These are phyloP conservation scores for Cephalotrichum gorgonifer DNA, from an alignment of 2,329 filamentous ascomycete species.

Conservation along the genomic window DNA sequence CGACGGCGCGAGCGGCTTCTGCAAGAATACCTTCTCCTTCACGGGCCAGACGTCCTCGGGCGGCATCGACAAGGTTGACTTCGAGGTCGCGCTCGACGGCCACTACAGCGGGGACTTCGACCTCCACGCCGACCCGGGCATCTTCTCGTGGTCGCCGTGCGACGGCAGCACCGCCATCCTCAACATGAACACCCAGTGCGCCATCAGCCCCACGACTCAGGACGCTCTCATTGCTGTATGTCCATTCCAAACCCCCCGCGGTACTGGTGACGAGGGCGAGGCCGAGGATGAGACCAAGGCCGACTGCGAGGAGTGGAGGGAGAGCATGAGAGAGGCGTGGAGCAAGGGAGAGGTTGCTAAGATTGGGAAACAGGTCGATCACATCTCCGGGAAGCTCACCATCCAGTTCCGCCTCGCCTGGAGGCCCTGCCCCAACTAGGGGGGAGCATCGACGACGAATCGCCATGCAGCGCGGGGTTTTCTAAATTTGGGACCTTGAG, in stretches of 20 bases:
- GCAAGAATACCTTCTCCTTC: conserved; percentile 16
- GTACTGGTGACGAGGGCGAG: not conserved
- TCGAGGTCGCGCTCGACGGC: conserved; percentile 9
- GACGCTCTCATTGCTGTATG: conserved; percentile 16
- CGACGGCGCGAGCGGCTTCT: conserved; percentile 11
- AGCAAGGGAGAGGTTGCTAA: not conserved
- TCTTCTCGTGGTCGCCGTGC: conserved; percentile 14
- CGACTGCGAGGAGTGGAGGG: not conserved
- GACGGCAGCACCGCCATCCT: conserved; percentile 16
- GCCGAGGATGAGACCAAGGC: not conserved
- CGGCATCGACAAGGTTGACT: conserved; percentile 11
- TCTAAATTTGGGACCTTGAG: too few relatives aligned
- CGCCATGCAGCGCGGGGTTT: too few relatives aligned
- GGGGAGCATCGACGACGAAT: not conserved
- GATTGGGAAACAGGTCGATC: conserved; percentile 12
- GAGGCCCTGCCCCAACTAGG: conserved; percentile 8
- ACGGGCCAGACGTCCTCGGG: conserved; percentile 10
- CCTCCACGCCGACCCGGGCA: conserved; percentile 10
- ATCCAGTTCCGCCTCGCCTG: conserved; percentile 15
- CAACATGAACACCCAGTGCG: conserved; percentile 18
- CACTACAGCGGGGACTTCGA: conserved; percentile 13
- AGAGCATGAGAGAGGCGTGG: not conserved
- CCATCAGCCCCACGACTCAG: conserved; percentile 12
- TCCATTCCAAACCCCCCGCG: not conserved
- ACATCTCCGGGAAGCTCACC: conserved; percentile 15